A percentile compares a stretch with the other conserved stretches of the same genome.
phyloP scores from a whole-genome alignment of 2,329 filamentous ascomycete genomes.

The Colletotrichum filicis region DNA sequence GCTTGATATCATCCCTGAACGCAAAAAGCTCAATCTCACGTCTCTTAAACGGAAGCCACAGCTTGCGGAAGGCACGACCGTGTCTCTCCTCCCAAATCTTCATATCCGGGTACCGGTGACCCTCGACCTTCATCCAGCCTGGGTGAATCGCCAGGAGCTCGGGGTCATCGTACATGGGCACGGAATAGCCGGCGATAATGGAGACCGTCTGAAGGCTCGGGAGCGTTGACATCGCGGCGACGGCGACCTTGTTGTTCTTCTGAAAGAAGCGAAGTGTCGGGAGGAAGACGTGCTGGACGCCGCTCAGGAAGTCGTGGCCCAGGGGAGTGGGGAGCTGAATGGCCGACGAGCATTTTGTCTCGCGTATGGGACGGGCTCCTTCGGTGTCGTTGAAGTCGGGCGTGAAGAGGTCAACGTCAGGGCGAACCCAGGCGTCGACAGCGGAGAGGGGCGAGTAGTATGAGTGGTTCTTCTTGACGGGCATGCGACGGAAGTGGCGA shows the following conservation, averaged over 20 bases:
- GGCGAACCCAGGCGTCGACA: neutral
- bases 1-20: neutral
- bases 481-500: neutral
- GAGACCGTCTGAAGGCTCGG: neutral
- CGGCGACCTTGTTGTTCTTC: neutral
- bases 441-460: neutral
- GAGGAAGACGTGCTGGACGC: neutral
- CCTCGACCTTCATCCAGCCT: neutral
- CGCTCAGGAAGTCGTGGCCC: neutral
- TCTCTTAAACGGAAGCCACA: neutral
- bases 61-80: neutral
- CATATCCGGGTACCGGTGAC: neutral
- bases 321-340: neutral
- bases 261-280: neutral
- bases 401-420: conserved; percentile 38
- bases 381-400: conserved; percentile 37
- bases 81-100: neutral
- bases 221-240: conserved; percentile 7
- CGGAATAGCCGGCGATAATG: neutral
- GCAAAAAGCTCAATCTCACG: neutral
- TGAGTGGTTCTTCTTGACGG: neutral
- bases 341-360: neutral
- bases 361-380: neutral
- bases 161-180: neutral
- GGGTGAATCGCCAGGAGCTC: neutral